Evolutionary conservation across 148 eudicot species (phyloP).

Genomic region (Camellia sinensis): DNA sequence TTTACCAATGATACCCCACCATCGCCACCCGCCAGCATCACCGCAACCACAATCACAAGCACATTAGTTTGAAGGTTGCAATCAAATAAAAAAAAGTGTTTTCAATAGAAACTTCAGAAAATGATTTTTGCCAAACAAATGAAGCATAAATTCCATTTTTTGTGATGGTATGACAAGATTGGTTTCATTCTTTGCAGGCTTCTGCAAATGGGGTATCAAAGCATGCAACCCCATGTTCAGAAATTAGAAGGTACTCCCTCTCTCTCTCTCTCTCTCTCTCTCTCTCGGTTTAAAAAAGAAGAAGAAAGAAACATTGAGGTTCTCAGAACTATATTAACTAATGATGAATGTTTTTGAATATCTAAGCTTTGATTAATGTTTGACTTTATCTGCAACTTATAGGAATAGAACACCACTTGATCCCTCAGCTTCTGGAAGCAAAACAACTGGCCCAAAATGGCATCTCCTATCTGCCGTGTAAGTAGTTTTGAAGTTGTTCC

Average conservation of each 20-base stretch:
- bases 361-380: background rate
- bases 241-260: conserved; percentile 20
- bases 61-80: too few relatives aligned
- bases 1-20: too few relatives aligned
- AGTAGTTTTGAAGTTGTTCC: conserved; percentile 16
- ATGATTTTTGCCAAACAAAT: too few relatives aligned
- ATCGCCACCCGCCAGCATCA: too few relatives aligned
- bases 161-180: background rate
- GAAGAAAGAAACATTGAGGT: background rate
- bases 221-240: conserved; percentile 29
- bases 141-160: background rate
- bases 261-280: background rate
- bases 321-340: background rate
- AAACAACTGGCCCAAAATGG: conserved; percentile 41
- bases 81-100: too few relatives aligned
- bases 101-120: too few relatives aligned
- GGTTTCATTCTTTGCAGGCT: conserved; percentile 22
- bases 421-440: conserved; percentile 34
- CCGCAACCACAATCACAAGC: too few relatives aligned
- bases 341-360: background rate
- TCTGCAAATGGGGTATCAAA: conserved; percentile 15
- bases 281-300: background rate
- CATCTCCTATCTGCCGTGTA: conserved; percentile 44
- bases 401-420: conserved; percentile 29
- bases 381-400: background rate